A percentile compares a stretch with the other conserved stretches of the same genome.
These are phyloP conservation scores for Multifurca ochricompacta DNA, from an alignment of 768 basidiomycete genomes.

Conservation along the genomic window DNA sequence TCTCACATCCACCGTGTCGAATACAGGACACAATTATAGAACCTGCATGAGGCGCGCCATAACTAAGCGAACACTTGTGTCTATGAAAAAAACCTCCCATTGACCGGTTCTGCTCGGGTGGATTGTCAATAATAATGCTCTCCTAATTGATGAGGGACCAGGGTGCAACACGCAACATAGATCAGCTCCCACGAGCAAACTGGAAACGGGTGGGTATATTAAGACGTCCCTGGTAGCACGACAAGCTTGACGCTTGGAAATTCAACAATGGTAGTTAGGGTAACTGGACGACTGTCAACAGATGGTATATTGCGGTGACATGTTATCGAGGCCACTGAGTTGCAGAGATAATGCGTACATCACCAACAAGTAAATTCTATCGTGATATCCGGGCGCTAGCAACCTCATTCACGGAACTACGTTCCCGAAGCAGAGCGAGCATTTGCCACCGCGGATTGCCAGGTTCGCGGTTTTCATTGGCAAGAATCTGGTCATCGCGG, in stretches of 20 bases:
- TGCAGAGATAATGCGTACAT: background rate
- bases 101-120: background rate
- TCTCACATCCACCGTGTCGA: no score
- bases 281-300: background rate
- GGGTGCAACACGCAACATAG: no score
- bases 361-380: constrained; percentile 19
- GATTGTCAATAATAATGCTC: background rate
- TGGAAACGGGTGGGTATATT: background rate
- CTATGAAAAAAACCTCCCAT: background rate
- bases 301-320: background rate
- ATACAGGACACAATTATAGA: no score
- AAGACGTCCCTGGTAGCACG: background rate
- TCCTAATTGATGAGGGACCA: no score
- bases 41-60: no score
- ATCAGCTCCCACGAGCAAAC: no score
- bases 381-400: constrained; percentile 47
- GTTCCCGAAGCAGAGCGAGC: constrained; percentile 62
- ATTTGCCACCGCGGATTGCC: constrained; percentile 71
- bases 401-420: constrained; percentile 52
- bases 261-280: background rate
- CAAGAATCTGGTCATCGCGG: constrained; percentile 50
- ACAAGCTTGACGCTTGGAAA: background rate
- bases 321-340: background rate
- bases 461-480: constrained; percentile 47
- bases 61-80: no score